phyloP scores from a whole-genome alignment of 2,329 filamentous ascomycete species.

The Fusarium proliferatum region DNA sequence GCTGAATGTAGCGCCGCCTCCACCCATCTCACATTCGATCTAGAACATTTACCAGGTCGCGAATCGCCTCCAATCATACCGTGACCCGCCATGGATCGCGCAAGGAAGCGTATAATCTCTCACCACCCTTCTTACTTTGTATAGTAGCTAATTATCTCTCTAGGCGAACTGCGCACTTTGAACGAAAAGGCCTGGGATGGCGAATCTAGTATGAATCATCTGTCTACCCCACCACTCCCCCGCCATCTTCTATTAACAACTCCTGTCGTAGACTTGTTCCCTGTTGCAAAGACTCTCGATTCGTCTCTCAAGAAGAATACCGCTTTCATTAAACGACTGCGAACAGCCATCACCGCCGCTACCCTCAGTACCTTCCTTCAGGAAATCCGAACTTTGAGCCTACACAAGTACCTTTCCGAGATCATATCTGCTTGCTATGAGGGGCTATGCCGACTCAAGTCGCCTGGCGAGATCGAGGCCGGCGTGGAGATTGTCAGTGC shows the following conservation, averaged over 20 bases:
- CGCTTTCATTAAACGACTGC: slow-evolving; percentile 94
- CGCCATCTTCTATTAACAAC: slow-evolving; percentile 31
- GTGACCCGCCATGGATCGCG: slow-evolving; percentile 70
- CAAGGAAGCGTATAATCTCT: slow-evolving; percentile 67
- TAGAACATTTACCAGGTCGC: slow-evolving; percentile 37
- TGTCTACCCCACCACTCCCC: slow-evolving; percentile 31
- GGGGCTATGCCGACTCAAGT: slow-evolving; percentile 90
- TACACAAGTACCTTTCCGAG: slow-evolving; percentile 97
- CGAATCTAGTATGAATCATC: slow-evolving; percentile 74
- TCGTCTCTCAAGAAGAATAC: slow-evolving; percentile 98
- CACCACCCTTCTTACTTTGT: not conserved
- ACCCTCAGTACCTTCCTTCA: slow-evolving; percentile 86
- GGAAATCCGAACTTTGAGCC: slow-evolving; percentile 88
- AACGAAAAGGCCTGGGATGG: slow-evolving; percentile 91
- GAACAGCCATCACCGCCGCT: slow-evolving; percentile 85
- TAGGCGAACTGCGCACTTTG: slow-evolving; percentile 89
- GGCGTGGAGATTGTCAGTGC: slow-evolving; percentile 94
- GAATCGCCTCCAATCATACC: slow-evolving; percentile 40
- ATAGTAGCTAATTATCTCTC: slow-evolving; percentile 26
- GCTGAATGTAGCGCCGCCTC: slow-evolving; percentile 60
- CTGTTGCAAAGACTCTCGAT: slow-evolving; percentile 83
- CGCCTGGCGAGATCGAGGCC: slow-evolving; percentile 89
- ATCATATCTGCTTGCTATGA: slow-evolving; percentile 97
- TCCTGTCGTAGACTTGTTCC: slow-evolving; percentile 73
- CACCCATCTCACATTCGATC: slow-evolving; percentile 30